A percentile compares a stretch with the other conserved stretches of the same genome.
Conservation (phyloP, 2,329 filamentous ascomycete species). For the Fusarium sp. region DNA sequence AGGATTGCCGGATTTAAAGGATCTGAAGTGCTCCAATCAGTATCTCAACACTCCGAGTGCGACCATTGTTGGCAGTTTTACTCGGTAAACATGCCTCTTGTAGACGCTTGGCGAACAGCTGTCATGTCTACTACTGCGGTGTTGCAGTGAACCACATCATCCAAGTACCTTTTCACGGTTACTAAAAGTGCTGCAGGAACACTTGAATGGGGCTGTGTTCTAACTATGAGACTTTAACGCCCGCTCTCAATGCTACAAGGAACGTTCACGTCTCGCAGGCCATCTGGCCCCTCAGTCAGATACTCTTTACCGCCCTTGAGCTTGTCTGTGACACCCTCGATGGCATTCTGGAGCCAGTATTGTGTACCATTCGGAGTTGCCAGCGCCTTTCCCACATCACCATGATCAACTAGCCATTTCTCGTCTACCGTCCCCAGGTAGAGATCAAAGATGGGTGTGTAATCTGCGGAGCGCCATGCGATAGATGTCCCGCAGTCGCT, state of each 20-base stretch:
- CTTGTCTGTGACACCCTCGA: constrained; percentile 23
- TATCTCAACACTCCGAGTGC: too few species aligned
- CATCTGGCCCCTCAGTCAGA: constrained; percentile 60
- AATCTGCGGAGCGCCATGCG: constrained; percentile 29
- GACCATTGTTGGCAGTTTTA: too few species aligned
- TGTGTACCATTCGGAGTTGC: constrained; percentile 30
- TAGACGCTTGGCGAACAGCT: too few species aligned
- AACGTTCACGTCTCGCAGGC: constrained; percentile 43
- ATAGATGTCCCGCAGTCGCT: constrained; percentile 21
- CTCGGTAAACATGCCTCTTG: too few species aligned
- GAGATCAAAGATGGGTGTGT: constrained; percentile 24
- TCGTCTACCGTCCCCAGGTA: constrained; percentile 34
- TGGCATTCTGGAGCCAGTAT: constrained; percentile 29
- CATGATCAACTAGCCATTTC: constrained; percentile 16
- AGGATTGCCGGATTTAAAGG: too few species aligned
- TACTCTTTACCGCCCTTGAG: constrained; percentile 27
- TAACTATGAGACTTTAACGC: too few species aligned
- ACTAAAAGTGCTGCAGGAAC: too few species aligned
- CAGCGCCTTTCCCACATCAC: constrained; percentile 2
- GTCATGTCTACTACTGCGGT: too few species aligned
- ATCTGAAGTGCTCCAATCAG: too few species aligned
- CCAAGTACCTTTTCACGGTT: too few species aligned
- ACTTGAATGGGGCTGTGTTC: too few species aligned
- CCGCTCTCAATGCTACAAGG: neutral
- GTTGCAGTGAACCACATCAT: too few species aligned